Conservation (phyloP, 164 flowering plant genomes). For the Tetrastigma voinierianum region DNA sequence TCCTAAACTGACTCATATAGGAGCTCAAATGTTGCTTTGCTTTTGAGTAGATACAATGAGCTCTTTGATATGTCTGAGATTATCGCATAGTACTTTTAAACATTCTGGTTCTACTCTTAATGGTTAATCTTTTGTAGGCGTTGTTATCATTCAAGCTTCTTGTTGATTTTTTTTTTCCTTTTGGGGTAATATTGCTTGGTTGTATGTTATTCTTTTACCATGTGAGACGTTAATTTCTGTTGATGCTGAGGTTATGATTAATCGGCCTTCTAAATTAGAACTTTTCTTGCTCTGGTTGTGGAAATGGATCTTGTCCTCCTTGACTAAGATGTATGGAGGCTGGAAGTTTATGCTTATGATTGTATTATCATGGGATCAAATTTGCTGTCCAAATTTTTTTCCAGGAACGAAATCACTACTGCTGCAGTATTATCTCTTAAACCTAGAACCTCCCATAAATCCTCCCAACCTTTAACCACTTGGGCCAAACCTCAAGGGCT, state of each 20-base stretch:
- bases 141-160: background rate
- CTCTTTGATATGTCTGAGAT: slow-evolving; percentile 3
- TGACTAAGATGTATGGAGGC: background rate
- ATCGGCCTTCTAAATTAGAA: background rate
- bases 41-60: slow-evolving; percentile 9
- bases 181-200: background rate
- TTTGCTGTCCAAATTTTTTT: too few species aligned
- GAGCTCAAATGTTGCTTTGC: slow-evolving; percentile 13
- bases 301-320: background rate
- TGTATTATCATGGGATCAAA: slow-evolving; percentile 1
- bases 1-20: slow-evolving; percentile 18
- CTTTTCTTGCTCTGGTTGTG: background rate
- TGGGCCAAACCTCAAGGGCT: too few species aligned
- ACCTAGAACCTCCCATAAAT: too few species aligned
- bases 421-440: too few species aligned
- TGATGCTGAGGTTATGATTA: background rate
- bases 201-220: background rate
- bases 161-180: background rate
- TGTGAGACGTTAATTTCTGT: background rate
- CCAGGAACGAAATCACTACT: too few species aligned
- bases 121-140: background rate
- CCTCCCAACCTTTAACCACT: too few species aligned
- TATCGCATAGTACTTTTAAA: background rate
- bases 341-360: background rate
- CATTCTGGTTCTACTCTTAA: background rate